Evolutionary conservation across 2,329 filamentous ascomycete species (phyloP), one percentile per base, ranked within the genome.

Genomic region (Sporothrix luriei): DNA sequence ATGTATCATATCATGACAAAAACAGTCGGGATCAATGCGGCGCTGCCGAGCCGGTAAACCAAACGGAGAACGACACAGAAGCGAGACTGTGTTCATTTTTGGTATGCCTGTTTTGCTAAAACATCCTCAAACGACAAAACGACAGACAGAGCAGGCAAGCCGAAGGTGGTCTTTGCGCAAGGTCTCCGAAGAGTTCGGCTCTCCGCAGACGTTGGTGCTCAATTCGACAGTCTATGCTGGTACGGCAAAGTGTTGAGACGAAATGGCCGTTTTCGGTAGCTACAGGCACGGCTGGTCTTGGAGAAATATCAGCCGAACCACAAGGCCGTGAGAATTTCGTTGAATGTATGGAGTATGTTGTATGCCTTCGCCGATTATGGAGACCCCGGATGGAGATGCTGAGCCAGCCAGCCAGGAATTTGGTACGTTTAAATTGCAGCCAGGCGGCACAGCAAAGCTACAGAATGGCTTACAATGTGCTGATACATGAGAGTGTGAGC

Each of bases 181-280:
- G 33, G 4, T n/a, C 10, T 43, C 10, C 19, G n/a, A 4, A 43
- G 2, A 21, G 33, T 59, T 43, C n/a, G n/a, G n/a, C n/a, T n/a
- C n/a, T n/a, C n/a, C n/a, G n/a, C n/a, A n/a, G n/a, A n/a, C n/a
- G n/a, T n/a, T 59, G 4, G 9, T 43, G n/a, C 14, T 21, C n/a
- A 19, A 29, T 16, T 16, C 4, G 19, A 48, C 2, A 10, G 10
- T 33, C 33, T 33, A 33, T 5, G 29, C 33, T 59, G 52, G 52
- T 68, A 67, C 51, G 65, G 65, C 65, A 67, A 33, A 57, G 40
- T 46, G 51, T 67, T 55, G 65, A 55, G 65, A 67, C 65, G 40
- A 67, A 57, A 6, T 5, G 21, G 6, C 1, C 11, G 6, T 21
- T 24, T n/a, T 21, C 14, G 33, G 55, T 43, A 21, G 33, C 55